These are phyloP conservation scores for Echinosophora koreensis DNA, from an alignment of 306 rosid genomes.

Conservation along the genomic window DNA sequence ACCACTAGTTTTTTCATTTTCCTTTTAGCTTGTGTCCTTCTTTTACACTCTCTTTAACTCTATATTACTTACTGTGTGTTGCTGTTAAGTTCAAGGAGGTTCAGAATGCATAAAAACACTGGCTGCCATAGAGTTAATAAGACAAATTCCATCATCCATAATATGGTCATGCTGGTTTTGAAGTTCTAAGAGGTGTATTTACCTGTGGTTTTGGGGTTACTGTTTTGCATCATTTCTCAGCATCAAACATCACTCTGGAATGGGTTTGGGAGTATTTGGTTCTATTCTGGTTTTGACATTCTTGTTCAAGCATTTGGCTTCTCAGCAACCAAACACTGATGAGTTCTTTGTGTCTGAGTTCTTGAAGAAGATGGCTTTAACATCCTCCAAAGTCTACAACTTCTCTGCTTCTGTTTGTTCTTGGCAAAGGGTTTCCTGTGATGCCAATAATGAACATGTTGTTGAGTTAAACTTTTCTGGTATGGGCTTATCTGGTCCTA, in stretches of 20 bases:
- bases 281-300: conserved; percentile 68
- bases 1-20: background rate
- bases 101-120: conserved; percentile 47
- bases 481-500: conserved; percentile 71
- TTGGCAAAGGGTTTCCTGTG: conserved; percentile 83
- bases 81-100: conserved; percentile 44
- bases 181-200: conserved; percentile 46
- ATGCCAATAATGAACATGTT: conserved; percentile 59
- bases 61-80: background rate
- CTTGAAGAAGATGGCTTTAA: conserved; percentile 60
- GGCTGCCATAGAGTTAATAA: conserved; percentile 44
- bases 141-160: conserved; percentile 47
- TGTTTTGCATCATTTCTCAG: conserved; percentile 36
- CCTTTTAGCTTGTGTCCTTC: conserved; percentile 1
- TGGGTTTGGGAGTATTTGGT: conserved; percentile 77
- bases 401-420: conserved; percentile 79
- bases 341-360: conserved; percentile 77
- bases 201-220: conserved; percentile 43
- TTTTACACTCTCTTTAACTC: conserved; percentile 4
- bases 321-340: conserved; percentile 89
- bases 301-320: conserved; percentile 71
- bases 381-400: conserved; percentile 60
- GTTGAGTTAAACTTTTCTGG: conserved; percentile 63
- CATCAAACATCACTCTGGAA: conserved; percentile 45
- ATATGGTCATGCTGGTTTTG: conserved; percentile 47